Evolutionary conservation across 768 basidiomycete genomes (phyloP).

Genomic region (Lactarius indigo): DNA sequence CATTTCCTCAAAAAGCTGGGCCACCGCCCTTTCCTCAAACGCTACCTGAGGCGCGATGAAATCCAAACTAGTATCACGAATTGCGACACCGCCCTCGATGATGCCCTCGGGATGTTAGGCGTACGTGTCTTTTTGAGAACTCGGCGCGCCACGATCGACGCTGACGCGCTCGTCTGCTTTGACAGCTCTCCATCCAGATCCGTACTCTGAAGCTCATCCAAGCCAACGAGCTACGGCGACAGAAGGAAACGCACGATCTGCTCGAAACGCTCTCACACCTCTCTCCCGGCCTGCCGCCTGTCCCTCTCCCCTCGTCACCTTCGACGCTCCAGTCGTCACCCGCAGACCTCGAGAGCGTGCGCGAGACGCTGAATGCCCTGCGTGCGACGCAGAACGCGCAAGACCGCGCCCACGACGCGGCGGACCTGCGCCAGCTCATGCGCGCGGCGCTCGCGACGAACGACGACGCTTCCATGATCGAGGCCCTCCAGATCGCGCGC

Average conservation of each 20-base stretch:
- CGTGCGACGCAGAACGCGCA: slow-evolving; percentile 40
- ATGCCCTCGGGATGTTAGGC: slow-evolving; percentile 56
- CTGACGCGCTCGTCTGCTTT: background rate
- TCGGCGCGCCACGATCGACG: background rate
- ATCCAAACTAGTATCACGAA: slow-evolving; percentile 48
- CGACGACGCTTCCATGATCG: slow-evolving; percentile 61
- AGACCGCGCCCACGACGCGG: slow-evolving; percentile 52
- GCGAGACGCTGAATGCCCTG: slow-evolving; percentile 25
- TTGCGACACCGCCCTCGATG: slow-evolving; percentile 51
- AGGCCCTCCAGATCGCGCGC: slow-evolving; percentile 55
- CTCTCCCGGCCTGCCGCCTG: slow-evolving; percentile 7
- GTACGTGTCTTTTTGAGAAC: slow-evolving; percentile 32
- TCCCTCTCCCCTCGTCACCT: background rate
- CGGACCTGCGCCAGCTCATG: slow-evolving; percentile 57
- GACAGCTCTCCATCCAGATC: slow-evolving; percentile 48
- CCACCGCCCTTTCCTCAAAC: slow-evolving; percentile 69
- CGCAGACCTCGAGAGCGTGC: slow-evolving; percentile 18
- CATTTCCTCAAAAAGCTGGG: slow-evolving; percentile 55
- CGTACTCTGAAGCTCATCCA: slow-evolving; percentile 52
- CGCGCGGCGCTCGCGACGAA: slow-evolving; percentile 51
- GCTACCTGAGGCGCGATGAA: slow-evolving; percentile 74
- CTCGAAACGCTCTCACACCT: slow-evolving; percentile 33
- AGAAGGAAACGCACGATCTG: slow-evolving; percentile 37
- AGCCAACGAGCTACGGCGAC: slow-evolving; percentile 36
- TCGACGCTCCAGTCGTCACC: slow-evolving; percentile 21